Evolutionary conservation across 2,329 filamentous ascomycete genomes (phyloP).

Genomic region (Lachnellula willkommii): DNA sequence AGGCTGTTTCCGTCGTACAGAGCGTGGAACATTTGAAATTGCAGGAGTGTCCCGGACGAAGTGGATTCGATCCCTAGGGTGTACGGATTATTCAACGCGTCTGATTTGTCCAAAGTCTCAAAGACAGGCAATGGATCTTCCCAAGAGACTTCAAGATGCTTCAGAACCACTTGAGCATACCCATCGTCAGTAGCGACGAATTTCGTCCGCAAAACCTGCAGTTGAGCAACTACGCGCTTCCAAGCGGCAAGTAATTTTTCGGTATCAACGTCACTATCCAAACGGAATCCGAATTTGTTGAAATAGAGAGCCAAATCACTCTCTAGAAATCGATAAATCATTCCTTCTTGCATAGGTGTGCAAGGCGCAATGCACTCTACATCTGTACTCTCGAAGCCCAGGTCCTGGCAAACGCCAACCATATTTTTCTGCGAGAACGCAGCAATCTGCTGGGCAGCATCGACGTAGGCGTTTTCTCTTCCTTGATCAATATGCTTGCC

Average conservation of each 20-base stretch:
- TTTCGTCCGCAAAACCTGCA: constrained; percentile 64
- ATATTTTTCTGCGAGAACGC: constrained; percentile 34
- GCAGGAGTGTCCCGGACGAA: constrained; percentile 36
- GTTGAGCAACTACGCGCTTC: constrained; percentile 42
- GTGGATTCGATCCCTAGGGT: constrained; percentile 11
- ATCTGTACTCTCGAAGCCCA: constrained; percentile 46
- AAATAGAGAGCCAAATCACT: constrained; percentile 62
- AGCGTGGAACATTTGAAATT: constrained; percentile 74
- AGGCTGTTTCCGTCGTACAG: constrained; percentile 83
- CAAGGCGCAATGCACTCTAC: constrained; percentile 76
- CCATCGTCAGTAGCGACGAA: constrained; percentile 73
- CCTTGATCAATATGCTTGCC: background rate
- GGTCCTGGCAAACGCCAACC: constrained; percentile 35
- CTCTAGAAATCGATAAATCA: constrained; percentile 66
- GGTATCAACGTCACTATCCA: constrained; percentile 44
- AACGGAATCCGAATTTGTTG: constrained; percentile 61
- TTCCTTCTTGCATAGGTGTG: constrained; percentile 80
- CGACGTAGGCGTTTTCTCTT: constrained; percentile 22
- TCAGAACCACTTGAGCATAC: constrained; percentile 66
- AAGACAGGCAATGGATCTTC: constrained; percentile 29
- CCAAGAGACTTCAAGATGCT: constrained; percentile 41
- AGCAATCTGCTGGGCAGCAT: constrained; percentile 36
- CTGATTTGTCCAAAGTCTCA: constrained; percentile 18
- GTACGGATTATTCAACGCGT: constrained; percentile 26
- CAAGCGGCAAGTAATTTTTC: constrained; percentile 52